Evolutionary conservation across 768 basidiomycete genomes (phyloP), one percentile per base, ranked within the genome.

Genomic region (Symmetrospora coprosmae): DNA sequence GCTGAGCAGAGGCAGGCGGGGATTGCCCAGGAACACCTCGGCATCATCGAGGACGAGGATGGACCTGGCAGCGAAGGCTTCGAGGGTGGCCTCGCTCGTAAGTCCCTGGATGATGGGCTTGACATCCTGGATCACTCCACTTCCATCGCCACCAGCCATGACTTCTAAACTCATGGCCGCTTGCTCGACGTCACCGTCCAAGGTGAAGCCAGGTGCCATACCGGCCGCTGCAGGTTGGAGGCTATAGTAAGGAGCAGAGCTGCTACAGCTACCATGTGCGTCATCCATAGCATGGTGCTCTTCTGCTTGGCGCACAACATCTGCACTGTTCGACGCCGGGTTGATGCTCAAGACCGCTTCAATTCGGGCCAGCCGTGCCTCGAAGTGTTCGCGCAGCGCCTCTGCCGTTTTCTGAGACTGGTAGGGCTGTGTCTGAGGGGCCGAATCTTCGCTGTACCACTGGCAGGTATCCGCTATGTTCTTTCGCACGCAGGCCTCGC

Each of bases 121-220:
- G 38, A 33, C 4, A 21, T 21, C 21, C 27, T 50, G 4, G 49
- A 23, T 25, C 38, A 13, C 13, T 39, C 19, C 38, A 39, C 13
- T 39, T 13, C 21, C 28, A 31, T 58, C 41, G 11, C 55, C 39
- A 6, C 52, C 52, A 25, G 52, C 52, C 9, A 55, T 16, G 9
- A 55, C 52, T 41, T 55, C 52, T 19, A 55, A 55, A 21, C 34
- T 38, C 52, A 55, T 55, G 21, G 52, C 52, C 4, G 52, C 52
- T 37, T 38, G 27, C 16, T 55, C 39, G 30, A 38, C 52, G 37
- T 55, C 52, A 55, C 40, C 52, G 23, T 50, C 38, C 49, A 21
- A 35, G n/a, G n/a, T n/a, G n/a, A n/a, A n/a, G n/a, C n/a, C n/a
- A n/a, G n/a, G n/a, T n/a, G n/a, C n/a, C n/a, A n/a, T n/a, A n/a